These are phyloP conservation scores for Exophiala viscosa DNA, from an alignment of 2,329 filamentous ascomycete genomes.

Conservation along the genomic window DNA sequence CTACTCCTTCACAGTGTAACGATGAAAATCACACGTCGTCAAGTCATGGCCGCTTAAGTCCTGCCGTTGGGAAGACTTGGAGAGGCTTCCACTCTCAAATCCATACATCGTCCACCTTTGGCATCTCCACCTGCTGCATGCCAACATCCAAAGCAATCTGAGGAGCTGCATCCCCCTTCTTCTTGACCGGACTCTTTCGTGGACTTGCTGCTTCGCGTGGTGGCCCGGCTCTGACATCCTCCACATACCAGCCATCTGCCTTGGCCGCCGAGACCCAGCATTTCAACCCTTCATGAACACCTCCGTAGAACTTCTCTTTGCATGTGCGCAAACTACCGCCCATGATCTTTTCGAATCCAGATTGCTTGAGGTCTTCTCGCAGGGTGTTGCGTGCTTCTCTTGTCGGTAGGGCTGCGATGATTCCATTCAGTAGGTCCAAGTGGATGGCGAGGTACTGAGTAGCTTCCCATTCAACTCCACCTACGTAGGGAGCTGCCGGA, in stretches of 20 bases:
- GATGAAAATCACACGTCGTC: not conserved
- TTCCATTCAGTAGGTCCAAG: constrained; percentile 85
- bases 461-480: constrained; percentile 97
- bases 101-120: constrained; percentile 24
- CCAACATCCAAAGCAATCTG: constrained; percentile 53
- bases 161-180: constrained; percentile 48
- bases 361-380: constrained; percentile 72
- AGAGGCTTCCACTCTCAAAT: constrained; percentile 9
- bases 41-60: not conserved
- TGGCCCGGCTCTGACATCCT: constrained; percentile 63
- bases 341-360: constrained; percentile 88
- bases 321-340: constrained; percentile 80
- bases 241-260: constrained; percentile 84
- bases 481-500: constrained; percentile 90
- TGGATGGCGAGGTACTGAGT: constrained; percentile 94
- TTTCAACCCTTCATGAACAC: constrained; percentile 81
- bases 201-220: constrained; percentile 40
- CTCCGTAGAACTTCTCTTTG: constrained; percentile 96
- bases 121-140: constrained; percentile 17
- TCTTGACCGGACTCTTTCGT: constrained; percentile 50
- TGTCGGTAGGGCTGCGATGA: constrained; percentile 75
- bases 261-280: constrained; percentile 85
- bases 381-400: constrained; percentile 68
- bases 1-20: no score
- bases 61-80: not conserved